Base-by-base conservation (phyloP, 2,329 filamentous ascomycete genomes). In the Aspergillus intermedius region DNA sequence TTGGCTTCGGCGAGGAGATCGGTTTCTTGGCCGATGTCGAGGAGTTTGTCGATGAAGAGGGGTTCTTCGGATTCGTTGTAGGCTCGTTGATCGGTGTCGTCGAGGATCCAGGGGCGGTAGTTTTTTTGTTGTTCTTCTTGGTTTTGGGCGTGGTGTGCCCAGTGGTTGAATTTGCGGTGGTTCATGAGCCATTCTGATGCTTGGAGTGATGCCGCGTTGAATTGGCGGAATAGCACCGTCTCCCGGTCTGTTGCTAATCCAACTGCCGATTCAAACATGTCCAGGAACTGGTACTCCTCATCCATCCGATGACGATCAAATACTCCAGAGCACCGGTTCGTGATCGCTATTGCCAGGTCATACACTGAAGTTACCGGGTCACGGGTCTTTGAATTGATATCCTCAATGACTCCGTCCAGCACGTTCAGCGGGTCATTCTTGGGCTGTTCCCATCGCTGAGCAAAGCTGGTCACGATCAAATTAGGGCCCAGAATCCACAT, bases 221-320 rank as follows among this genome's bases (percentile, higher is more conserved):
- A 85, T 12, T 72, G 69, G 30, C 71, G 70, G 54, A 85, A 85
- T 0, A 84, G 72, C n/a, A 74, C 65, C 0, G 78, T 82, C 59
- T 83, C 79, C 35, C 65, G 72, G 60, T 74, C 76, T 19, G 76
- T 78, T 2, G 64, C 65, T 23, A 65, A 65, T 9, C 82, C 82
- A 39, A 86, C 83, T 2, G 77, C 80, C 12, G 74, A 75, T 54
- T 84, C 81, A 51, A 86, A 86, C 78, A 85, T 85, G 52, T 85
- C 82, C 1, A 85, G 60, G 46, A 86, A 84, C 51, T 83, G 79
- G 44, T 80, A 82, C 25, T 81, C 74, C 48, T 82, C 79, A 53
- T 82, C 76, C 44, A 79, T 68, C 3, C 75, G 74, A 51, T 81
- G 77, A 5, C 79, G 73, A 56, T 83, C 80, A 55, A 84, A 85